Evolutionary conservation across 805 yeast genomes (phyloP).

Genomic region (Wickerhamiella musiphila): DNA sequence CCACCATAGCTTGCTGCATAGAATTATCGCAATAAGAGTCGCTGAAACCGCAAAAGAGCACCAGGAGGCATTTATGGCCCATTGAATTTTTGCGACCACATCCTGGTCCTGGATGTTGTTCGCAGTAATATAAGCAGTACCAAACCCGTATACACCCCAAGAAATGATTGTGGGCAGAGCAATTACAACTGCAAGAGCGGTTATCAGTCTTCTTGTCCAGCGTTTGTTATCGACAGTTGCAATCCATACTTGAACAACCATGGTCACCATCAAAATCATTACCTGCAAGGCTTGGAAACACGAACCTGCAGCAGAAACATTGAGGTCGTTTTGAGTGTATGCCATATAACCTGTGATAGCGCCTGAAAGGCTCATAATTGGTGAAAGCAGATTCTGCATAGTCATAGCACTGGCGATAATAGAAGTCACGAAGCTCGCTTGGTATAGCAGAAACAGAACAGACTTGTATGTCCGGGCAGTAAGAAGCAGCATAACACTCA

Average conservation of each 20-base stretch:
- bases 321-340: constrained; percentile 24
- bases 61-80: constrained; percentile 19
- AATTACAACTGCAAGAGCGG: constrained; percentile 26
- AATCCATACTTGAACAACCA: constrained; percentile 54
- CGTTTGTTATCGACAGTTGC: constrained; percentile 31
- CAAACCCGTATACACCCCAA: constrained; percentile 35
- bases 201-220: constrained; percentile 19
- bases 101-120: neutral
- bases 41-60: constrained; percentile 57
- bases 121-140: neutral
- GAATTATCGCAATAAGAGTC: constrained; percentile 39
- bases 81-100: constrained; percentile 1
- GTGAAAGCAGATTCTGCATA: constrained; percentile 28
- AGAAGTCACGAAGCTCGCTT: constrained; percentile 36
- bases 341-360: constrained; percentile 30
- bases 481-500: constrained; percentile 29
- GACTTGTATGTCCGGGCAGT: constrained; percentile 38
- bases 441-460: constrained; percentile 61
- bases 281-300: constrained; percentile 44
- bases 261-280: constrained; percentile 41
- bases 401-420: constrained; percentile 45
- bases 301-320: constrained; percentile 42
- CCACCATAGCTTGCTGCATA: constrained; percentile 43
- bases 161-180: constrained; percentile 41
- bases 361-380: constrained; percentile 26